Conservation (phyloP, 495 filamentous ascomycete species). For the Penicillium longicatenatum region DNA sequence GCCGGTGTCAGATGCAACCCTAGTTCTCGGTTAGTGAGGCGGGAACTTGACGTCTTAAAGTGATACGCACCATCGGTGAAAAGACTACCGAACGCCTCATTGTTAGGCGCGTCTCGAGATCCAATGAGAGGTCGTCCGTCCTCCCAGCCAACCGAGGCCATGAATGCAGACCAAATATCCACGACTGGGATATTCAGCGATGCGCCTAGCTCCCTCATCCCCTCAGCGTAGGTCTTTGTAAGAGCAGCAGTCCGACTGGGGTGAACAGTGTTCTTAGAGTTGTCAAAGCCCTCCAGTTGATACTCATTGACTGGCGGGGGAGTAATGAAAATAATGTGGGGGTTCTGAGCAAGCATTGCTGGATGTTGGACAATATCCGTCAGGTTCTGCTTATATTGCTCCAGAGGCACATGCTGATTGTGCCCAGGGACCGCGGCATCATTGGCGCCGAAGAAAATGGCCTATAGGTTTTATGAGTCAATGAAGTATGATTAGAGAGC, state of each 20-base stretch:
- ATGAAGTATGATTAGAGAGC: slow-evolving; percentile 6
- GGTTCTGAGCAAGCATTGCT: slow-evolving; percentile 63
- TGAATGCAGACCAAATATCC: slow-evolving; percentile 74
- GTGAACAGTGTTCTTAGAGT: slow-evolving; percentile 27
- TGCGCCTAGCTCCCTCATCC: slow-evolving; percentile 63
- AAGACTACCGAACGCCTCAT: slow-evolving; percentile 49
- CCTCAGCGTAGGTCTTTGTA: slow-evolving; percentile 72
- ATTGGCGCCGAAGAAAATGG: slow-evolving; percentile 85
- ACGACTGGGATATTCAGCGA: slow-evolving; percentile 65
- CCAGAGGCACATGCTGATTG: slow-evolving; percentile 72
- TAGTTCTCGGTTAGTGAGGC: slow-evolving; percentile 27
- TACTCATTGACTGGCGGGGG: slow-evolving; percentile 84
- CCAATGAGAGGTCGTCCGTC: slow-evolving; percentile 55
- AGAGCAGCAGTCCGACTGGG: slow-evolving; percentile 60
- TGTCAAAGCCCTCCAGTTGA: slow-evolving; percentile 47
- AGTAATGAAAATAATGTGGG: slow-evolving; percentile 73
- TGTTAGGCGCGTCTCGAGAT: slow-evolving; percentile 50
- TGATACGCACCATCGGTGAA: slow-evolving; percentile 58
- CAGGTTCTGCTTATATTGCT: slow-evolving; percentile 71
- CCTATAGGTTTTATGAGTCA: slow-evolving; percentile 40
- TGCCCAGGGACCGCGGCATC: slow-evolving; percentile 68
- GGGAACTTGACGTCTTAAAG: background rate
- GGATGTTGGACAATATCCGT: slow-evolving; percentile 68
- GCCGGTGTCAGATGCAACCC: slow-evolving; percentile 65
- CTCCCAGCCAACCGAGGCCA: slow-evolving; percentile 66